phyloP scores from a whole-genome alignment of 2,329 filamentous ascomycete species.

The Ambrosiella xylebori region DNA sequence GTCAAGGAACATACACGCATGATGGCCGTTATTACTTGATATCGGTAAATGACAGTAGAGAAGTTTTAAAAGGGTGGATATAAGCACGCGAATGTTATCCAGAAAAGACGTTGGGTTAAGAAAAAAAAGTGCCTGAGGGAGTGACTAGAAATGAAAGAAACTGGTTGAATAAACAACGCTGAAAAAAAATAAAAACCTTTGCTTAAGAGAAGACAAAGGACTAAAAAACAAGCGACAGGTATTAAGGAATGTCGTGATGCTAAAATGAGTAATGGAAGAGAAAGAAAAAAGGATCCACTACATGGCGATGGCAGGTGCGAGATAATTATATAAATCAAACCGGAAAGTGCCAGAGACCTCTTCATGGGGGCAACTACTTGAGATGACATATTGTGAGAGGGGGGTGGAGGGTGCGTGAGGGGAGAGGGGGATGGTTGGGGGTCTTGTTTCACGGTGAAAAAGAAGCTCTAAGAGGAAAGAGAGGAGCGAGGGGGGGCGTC shows the following conservation, averaged over 20 bases:
- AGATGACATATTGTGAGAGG: not conserved
- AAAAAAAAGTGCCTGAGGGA: conserved; percentile 11
- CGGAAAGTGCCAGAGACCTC: conserved; percentile 5
- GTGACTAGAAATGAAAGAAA: conserved; percentile 14
- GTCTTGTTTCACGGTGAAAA: not conserved
- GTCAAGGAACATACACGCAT: conserved; percentile 11
- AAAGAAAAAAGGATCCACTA: not conserved
- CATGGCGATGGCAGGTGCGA: not conserved
- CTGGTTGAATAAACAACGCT: conserved; percentile 7
- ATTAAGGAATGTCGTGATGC: conserved; percentile 1
- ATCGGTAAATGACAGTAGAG: not conserved
- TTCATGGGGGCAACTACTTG: not conserved
- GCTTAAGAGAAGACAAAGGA: conserved; percentile 6
- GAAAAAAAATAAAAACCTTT: not conserved
- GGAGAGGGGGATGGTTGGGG: not conserved
- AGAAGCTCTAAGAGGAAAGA: not conserved
- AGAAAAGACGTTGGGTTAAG: not conserved
- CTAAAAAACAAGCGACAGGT: not conserved
- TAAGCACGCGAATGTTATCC: not conserved
- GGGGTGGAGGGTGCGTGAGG: not conserved
- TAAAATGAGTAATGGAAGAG: conserved; percentile 4
- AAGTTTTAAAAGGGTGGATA: not conserved
- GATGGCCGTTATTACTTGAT: not conserved
- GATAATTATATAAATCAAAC: not conserved
- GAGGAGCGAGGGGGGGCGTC: no score